Evolutionary conservation across 768 basidiomycete species (phyloP).

Genomic region (Tylopilus sp.): DNA sequence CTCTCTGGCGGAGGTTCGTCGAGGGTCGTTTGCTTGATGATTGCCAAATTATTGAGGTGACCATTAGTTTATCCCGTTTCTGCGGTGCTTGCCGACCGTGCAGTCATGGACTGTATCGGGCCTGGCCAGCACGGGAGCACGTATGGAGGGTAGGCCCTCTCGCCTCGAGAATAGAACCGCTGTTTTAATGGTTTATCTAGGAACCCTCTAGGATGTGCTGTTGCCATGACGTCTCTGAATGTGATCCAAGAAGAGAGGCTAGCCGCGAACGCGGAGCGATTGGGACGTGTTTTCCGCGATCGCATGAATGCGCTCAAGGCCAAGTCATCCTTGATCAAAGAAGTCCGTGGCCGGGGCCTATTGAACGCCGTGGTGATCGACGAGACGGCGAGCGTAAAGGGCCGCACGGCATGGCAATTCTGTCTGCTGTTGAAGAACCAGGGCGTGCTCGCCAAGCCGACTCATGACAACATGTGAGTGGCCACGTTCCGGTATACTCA

Average conservation of each 20-base stretch:
- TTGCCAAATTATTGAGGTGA: slow-evolving; percentile 4
- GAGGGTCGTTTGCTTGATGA: not conserved
- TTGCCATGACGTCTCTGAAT: slow-evolving; percentile 85
- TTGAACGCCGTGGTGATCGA: slow-evolving; percentile 94
- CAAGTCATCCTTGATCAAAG: slow-evolving; percentile 66
- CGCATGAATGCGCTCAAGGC: slow-evolving; percentile 48
- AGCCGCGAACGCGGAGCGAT: slow-evolving; percentile 67
- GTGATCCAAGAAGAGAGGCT: slow-evolving; percentile 90
- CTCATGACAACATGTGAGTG: slow-evolving; percentile 88
- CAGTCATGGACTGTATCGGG: slow-evolving; percentile 91
- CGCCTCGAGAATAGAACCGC: not conserved
- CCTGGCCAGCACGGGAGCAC: slow-evolving; percentile 97
- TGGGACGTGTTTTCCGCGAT: slow-evolving; percentile 80
- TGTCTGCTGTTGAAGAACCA: slow-evolving; percentile 89
- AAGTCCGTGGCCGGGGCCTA: slow-evolving; percentile 83
- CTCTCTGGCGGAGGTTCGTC: slow-evolving; percentile 87
- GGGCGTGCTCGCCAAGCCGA: slow-evolving; percentile 93
- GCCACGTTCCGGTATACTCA: not conserved
- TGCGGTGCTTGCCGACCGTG: slow-evolving; percentile 84
- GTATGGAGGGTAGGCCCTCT: slow-evolving; percentile 74
- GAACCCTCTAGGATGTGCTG: slow-evolving; percentile 95
- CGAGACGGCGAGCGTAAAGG: slow-evolving; percentile 70
- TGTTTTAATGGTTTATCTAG: slow-evolving; percentile 35
- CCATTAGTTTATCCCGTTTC: slow-evolving; percentile 91
- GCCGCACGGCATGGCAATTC: slow-evolving; percentile 92